Percentiles rank a stretch among this genome's conserved stretches.
Conservation (phyloP, 202 grass and related monocot genomes). For the Alloteropsis angusta region DNA sequence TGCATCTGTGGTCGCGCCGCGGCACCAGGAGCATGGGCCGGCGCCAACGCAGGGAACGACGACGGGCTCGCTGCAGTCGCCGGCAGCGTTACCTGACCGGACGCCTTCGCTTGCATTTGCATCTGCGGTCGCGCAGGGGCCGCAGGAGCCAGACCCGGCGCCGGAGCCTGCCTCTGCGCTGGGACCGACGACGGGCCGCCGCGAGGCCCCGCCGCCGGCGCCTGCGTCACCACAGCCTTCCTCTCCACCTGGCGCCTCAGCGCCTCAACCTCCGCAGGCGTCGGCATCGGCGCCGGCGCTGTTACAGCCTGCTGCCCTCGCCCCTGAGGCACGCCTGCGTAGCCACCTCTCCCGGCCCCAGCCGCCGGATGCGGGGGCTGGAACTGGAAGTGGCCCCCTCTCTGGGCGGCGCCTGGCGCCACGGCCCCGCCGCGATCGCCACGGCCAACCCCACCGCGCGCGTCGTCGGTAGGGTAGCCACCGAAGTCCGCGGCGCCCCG, state of each 20-base stretch:
- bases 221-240: not conserved
- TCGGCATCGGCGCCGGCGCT: not conserved
- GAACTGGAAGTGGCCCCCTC: not conserved
- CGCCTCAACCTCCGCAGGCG: not conserved
- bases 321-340: not conserved
- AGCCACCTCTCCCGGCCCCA: not conserved
- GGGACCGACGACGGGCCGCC: not conserved
- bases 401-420: not conserved
- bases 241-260: conserved; percentile 1
- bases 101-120: not conserved
- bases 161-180: not conserved
- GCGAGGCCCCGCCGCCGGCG: too few relatives aligned
- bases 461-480: not conserved
- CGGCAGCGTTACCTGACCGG: not conserved
- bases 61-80: not conserved
- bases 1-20: not conserved
- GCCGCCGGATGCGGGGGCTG: not conserved
- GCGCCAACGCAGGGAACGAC: not conserved
- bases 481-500: not conserved
- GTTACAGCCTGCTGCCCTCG: not conserved
- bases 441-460: not conserved
- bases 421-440: not conserved
- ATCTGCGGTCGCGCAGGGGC: not conserved
- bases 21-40: not conserved
- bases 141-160: not conserved